These are phyloP conservation scores for Chaetomium sp. DNA, from an alignment of 2,329 filamentous ascomycete species.

Conservation along the genomic window DNA sequence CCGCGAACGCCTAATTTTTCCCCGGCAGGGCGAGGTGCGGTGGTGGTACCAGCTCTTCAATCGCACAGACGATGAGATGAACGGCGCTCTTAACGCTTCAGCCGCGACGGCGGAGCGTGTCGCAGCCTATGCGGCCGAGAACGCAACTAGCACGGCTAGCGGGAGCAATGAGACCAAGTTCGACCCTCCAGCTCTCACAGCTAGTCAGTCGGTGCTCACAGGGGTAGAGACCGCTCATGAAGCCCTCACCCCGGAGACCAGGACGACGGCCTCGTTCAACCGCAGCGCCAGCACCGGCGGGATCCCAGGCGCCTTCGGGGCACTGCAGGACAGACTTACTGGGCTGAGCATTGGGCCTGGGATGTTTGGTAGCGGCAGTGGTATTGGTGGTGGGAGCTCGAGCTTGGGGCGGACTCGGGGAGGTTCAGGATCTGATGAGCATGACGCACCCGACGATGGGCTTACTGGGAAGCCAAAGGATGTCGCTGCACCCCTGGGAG, in stretches of 20 bases:
- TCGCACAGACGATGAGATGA: slow-evolving; percentile 88
- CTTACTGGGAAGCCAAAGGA: slow-evolving; percentile 2
- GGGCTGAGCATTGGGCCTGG: slow-evolving; percentile 44
- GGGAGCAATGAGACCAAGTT: slow-evolving; percentile 25
- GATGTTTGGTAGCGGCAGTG: slow-evolving; percentile 19
- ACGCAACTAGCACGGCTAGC: too few species aligned
- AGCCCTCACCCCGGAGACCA: slow-evolving; percentile 37
- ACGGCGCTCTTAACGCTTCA: slow-evolving; percentile 54
- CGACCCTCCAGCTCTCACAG: slow-evolving; percentile 33
- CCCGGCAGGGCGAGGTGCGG: slow-evolving; percentile 66
- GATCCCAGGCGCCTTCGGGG: slow-evolving; percentile 36
- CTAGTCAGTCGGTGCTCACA: slow-evolving; percentile 49
- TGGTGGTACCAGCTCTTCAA: slow-evolving; percentile 94
- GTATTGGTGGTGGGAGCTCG: slow-evolving; percentile 8
- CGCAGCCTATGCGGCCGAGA: slow-evolving; percentile 22
- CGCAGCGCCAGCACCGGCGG: slow-evolving; percentile 42
- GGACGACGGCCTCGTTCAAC: slow-evolving; percentile 32
- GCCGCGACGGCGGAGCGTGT: slow-evolving; percentile 42
- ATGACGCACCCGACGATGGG: background rate
- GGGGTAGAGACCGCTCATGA: slow-evolving; percentile 54
- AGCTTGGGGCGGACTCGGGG: slow-evolving; percentile 11
- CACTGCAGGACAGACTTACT: slow-evolving; percentile 43
- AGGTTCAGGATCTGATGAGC: slow-evolving; percentile 5
- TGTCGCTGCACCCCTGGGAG: background rate
- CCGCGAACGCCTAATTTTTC: slow-evolving; percentile 78